A percentile compares a stretch with the other conserved stretches of the same genome.
Conservation (phyloP, 2,329 filamentous ascomycete species). For the Beauveria sp. region DNA sequence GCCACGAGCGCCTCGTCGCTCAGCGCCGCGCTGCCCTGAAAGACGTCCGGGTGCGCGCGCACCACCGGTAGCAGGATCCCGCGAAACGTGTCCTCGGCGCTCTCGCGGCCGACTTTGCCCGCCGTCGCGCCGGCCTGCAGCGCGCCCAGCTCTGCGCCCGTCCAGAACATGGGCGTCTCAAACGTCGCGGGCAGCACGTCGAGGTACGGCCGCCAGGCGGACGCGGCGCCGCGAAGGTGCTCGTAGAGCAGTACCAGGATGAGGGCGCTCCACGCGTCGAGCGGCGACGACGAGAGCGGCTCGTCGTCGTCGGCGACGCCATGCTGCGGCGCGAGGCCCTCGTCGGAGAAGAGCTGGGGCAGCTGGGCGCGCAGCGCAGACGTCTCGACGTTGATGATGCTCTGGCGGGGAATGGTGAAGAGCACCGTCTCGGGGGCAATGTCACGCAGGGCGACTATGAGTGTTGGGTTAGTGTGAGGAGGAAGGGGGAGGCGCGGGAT, state of each 20-base stretch:
- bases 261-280: slow-evolving; percentile 48
- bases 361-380: slow-evolving; percentile 57
- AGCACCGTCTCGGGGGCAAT: slow-evolving; percentile 69
- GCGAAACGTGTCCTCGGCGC: slow-evolving; percentile 63
- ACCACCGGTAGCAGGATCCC: slow-evolving; percentile 44
- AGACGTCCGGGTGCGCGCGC: slow-evolving; percentile 36
- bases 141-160: slow-evolving; percentile 56
- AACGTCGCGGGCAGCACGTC: slow-evolving; percentile 64
- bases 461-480: neutral
- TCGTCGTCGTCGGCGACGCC: slow-evolving; percentile 30
- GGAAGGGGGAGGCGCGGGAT: neutral
- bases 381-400: slow-evolving; percentile 65
- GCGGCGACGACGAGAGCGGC: slow-evolving; percentile 25
- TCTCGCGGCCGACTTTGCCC: slow-evolving; percentile 65
- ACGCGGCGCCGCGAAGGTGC: slow-evolving; percentile 47
- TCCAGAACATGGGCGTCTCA: slow-evolving; percentile 89
- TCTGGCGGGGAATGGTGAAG: slow-evolving; percentile 68
- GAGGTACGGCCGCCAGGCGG: slow-evolving; percentile 72
- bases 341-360: slow-evolving; percentile 42
- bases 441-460: slow-evolving; percentile 59
- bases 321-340: slow-evolving; percentile 23
- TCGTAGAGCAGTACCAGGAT: slow-evolving; percentile 82
- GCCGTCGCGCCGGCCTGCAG: slow-evolving; percentile 73
- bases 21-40: slow-evolving; percentile 27
- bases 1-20: slow-evolving; percentile 38